Evolutionary conservation across 176 grass and related monocot species (phyloP).

Genomic region (Oryza glaberrima): DNA sequence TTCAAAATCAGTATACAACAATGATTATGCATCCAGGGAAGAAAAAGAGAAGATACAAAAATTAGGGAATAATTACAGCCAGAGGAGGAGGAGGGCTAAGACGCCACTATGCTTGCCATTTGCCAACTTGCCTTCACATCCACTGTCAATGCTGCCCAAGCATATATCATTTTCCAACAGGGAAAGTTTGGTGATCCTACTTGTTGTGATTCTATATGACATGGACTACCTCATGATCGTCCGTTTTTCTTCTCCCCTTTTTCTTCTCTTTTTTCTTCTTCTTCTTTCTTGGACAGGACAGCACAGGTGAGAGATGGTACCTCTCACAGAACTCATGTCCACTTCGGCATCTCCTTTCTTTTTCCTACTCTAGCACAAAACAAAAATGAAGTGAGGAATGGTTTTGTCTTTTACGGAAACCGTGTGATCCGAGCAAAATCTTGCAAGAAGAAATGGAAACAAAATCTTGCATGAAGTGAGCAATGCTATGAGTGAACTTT

Average conservation of each 20-base stretch:
- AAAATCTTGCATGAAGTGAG: neutral
- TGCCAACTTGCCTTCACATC: constrained; percentile 22
- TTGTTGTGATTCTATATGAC: constrained; percentile 30
- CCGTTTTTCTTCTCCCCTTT: neutral
- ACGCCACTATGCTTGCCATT: neutral
- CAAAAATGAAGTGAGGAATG: neutral
- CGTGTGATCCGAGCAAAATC: neutral
- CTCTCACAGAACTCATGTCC: constrained; percentile 20
- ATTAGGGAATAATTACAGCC: neutral
- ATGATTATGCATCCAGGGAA: neutral
- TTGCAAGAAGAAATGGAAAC: neutral
- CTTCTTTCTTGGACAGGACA: neutral
- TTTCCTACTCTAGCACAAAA: neutral
- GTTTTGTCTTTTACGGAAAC: neutral
- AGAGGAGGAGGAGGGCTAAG: neutral
- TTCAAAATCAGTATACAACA: neutral
- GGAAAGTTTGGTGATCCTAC: constrained; percentile 37
- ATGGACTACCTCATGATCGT: constrained; percentile 42
- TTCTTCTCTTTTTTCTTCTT: too few species aligned
- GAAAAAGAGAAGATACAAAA: neutral
- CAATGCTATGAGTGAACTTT: neutral
- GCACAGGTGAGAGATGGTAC: constrained; percentile 15
- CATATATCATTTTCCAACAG: constrained; percentile 44
- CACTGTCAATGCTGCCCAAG: constrained; percentile 12
- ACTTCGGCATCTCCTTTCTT: neutral